Conservation (phyloP, 306 rosid genomes). For the Cucumis cinereus region DNA sequence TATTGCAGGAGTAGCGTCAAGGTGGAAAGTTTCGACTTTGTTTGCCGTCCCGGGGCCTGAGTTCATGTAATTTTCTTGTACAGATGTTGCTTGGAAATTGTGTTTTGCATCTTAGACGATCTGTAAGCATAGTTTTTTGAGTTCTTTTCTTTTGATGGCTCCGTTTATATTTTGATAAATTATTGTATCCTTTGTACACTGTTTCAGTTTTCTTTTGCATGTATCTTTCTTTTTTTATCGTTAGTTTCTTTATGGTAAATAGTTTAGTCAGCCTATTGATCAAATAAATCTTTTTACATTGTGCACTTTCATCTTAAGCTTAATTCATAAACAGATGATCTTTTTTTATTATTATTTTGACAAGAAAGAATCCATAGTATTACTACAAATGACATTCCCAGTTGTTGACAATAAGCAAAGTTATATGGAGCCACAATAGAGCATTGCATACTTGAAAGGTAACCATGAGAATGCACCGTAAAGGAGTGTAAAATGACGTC, state of each 20-base stretch:
- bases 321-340: not conserved
- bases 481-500: no score
- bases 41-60: not conserved
- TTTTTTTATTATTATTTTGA: not conserved
- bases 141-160: not conserved
- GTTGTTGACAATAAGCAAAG: no score
- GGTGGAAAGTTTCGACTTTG: conserved; percentile 14
- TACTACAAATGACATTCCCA: no score
- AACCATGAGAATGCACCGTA: no score
- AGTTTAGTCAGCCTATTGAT: not conserved
- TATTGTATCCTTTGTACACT: not conserved
- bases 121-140: not conserved
- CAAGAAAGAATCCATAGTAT: no score
- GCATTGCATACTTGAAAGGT: no score
- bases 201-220: not conserved
- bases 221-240: not conserved
- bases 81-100: not conserved
- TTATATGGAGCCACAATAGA: no score
- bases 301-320: not conserved
- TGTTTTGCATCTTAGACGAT: not conserved
- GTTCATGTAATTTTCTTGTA: conserved; percentile 7
- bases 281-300: not conserved
- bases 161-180: not conserved
- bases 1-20: not conserved
- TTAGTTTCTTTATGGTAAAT: not conserved